phyloP scores from a whole-genome alignment of 2,329 filamentous ascomycete species.

The Aureobasidium pullulans region DNA sequence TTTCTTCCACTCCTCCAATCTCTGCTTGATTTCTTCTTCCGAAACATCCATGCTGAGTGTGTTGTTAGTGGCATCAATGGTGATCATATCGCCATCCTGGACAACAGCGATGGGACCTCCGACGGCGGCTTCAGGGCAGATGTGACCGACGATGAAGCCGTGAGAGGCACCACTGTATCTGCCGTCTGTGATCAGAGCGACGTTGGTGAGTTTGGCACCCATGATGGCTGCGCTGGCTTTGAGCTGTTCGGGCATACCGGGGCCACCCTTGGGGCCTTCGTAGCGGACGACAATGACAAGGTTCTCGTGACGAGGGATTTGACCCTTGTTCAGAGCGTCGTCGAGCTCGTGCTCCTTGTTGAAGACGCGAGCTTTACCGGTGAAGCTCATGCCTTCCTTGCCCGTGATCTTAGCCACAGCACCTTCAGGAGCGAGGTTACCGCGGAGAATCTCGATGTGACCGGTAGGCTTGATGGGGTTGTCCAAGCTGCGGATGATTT shows the following conservation, averaged over 20 bases:
- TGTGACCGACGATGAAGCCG: slow-evolving; percentile 81
- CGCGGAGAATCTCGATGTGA: slow-evolving; percentile 80
- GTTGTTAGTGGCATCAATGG: slow-evolving; percentile 76
- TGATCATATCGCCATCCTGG: slow-evolving; percentile 70
- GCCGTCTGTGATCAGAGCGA: slow-evolving; percentile 66
- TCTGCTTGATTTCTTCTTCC: slow-evolving; percentile 60
- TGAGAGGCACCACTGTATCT: slow-evolving; percentile 76
- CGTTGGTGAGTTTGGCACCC: slow-evolving; percentile 64
- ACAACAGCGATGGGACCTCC: slow-evolving; percentile 80
- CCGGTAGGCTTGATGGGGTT: slow-evolving; percentile 82
- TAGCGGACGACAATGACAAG: slow-evolving; percentile 87
- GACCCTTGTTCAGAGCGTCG: slow-evolving; percentile 61
- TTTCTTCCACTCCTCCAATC: slow-evolving; percentile 60
- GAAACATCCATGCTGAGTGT: slow-evolving; percentile 62
- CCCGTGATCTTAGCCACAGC: slow-evolving; percentile 95
- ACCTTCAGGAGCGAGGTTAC: slow-evolving; percentile 81
- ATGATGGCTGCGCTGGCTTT: slow-evolving; percentile 67
- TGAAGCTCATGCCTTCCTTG: slow-evolving; percentile 81
- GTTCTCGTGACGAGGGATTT: slow-evolving; percentile 68
- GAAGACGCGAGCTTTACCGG: slow-evolving; percentile 74
- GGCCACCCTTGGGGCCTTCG: slow-evolving; percentile 69
- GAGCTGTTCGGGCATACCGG: slow-evolving; percentile 70
- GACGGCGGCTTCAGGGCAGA: slow-evolving; percentile 79
- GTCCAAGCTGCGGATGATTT: slow-evolving; percentile 71
- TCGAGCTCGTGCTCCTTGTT: slow-evolving; percentile 78